A percentile compares a stretch with the other conserved stretches of the same genome.
Conservation (phyloP, 1,284 basidiomycete genomes). For the Flammula alnicola region DNA sequence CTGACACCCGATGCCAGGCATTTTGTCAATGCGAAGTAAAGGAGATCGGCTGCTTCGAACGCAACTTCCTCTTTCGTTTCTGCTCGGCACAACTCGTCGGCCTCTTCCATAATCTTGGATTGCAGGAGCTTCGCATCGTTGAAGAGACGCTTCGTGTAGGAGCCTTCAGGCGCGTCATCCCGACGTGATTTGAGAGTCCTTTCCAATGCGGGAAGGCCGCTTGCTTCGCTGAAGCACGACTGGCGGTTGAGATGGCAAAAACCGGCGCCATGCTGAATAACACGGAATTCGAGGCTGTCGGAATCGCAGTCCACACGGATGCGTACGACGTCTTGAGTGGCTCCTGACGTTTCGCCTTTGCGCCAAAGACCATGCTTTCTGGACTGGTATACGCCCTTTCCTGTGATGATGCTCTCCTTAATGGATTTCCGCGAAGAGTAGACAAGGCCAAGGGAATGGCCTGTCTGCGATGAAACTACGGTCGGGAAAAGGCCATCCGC, state of each 20-base stretch:
- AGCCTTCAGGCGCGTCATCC: conserved; percentile 82
- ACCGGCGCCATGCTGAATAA: conserved; percentile 88
- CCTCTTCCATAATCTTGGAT: conserved; percentile 98
- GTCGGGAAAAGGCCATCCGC: conserved; percentile 94
- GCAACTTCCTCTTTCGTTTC: conserved; percentile 85
- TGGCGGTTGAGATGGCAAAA: conserved; percentile 92
- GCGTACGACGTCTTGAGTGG: conserved; percentile 86
- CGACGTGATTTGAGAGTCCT: conserved; percentile 78
- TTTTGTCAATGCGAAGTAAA: conserved; percentile 93
- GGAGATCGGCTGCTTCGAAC: conserved; percentile 94
- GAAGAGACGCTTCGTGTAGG: conserved; percentile 92
- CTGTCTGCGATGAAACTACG: conserved; percentile 78
- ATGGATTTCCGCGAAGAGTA: conserved; percentile 95
- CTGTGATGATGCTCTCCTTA: conserved; percentile 85
- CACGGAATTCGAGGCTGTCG: conserved; percentile 91
- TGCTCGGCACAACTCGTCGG: conserved; percentile 93
- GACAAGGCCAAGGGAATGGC: conserved; percentile 89
- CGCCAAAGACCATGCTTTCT: conserved; percentile 96
- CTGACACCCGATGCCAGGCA: conserved; percentile 88
- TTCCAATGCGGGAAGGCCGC: conserved; percentile 86
- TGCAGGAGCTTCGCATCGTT: conserved; percentile 80
- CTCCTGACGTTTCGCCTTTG: conserved; percentile 96
- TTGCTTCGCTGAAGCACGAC: conserved; percentile 86
- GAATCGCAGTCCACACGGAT: conserved; percentile 93
- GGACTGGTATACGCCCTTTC: conserved; percentile 95